phyloP scores from a whole-genome alignment of 371 early-diverging fungal species.

The Mortierella sp. region DNA sequence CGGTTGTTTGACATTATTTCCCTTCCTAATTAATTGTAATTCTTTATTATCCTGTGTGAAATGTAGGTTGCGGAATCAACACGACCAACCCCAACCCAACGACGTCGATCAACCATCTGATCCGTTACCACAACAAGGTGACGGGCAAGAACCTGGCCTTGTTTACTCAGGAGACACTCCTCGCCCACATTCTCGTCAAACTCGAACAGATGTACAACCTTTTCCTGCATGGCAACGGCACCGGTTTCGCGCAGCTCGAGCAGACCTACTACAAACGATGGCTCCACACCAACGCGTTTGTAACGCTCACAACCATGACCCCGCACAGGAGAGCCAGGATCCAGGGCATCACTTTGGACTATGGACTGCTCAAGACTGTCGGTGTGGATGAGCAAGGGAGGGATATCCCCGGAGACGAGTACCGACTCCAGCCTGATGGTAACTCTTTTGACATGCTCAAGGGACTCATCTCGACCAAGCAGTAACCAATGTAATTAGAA shows the following conservation, averaged over 20 bases:
- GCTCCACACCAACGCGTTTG: constrained; percentile 85
- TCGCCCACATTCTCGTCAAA: constrained; percentile 80
- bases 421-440: constrained; percentile 92
- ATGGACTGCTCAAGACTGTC: constrained; percentile 82
- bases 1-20: background rate
- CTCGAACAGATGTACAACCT: constrained; percentile 80
- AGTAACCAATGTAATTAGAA: no score
- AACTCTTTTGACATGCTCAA: constrained; percentile 97
- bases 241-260: constrained; percentile 83
- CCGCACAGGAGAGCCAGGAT: constrained; percentile 72
- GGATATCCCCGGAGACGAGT: constrained; percentile 60
- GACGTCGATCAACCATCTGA: constrained; percentile 85
- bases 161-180: constrained; percentile 77
- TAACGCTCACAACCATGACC: constrained; percentile 75
- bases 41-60: background rate
- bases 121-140: constrained; percentile 66
- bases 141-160: constrained; percentile 59
- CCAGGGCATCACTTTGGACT: constrained; percentile 80
- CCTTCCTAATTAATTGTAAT: background rate
- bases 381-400: constrained; percentile 61
- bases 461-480: constrained; percentile 75
- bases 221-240: constrained; percentile 65
- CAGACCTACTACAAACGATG: constrained; percentile 85
- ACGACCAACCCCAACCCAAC: constrained; percentile 87
- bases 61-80: constrained; percentile 86